Base-by-base conservation (phyloP, 2,329 filamentous ascomycete genomes). In the Aureobasidium sp. region DNA sequence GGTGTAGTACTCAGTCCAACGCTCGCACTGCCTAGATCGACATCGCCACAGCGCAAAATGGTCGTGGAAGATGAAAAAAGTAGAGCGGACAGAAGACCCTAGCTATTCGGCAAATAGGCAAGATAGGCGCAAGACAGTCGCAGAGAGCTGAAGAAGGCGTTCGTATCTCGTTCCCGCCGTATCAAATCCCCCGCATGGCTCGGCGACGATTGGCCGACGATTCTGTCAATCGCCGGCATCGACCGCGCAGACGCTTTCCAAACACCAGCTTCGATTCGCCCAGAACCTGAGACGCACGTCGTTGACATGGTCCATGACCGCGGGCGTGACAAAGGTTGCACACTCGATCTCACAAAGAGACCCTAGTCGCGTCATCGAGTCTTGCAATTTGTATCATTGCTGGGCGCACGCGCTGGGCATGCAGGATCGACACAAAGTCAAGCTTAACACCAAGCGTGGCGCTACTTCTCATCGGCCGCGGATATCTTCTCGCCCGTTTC, bases 341-440 rank as follows among this genome's bases (percentile, higher is more conserved):
- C n/a, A 45, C 29, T 34, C n/a, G 27, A 34, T 36, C 39, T 44
- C 15, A 45, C 27, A 25, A 27, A 57, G 27, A 25, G 17, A 9
- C 25, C 29, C 29, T 42, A 25, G 27, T 31, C 31, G 55, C 55
- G 55, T 58, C 55, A 58, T 58, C 53, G 55, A 58, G 55, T 55
- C 36, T 55, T 42, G 51, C 31, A 11, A 34, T 34, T 34, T 34
- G 31, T 34, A 34, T 34, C 8, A 34, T 34, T 9, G 6, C 55
- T 58, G 55, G 55, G 55, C 55, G 27, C 55, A 48, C 55, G 53
- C 53, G 53, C 53, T 57, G 53, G 39, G 41, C 53, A 45, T 57
- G 53, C 27, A 57, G 53, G 55, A 57, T 57, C 53, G 53, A 36
- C 53, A 57, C 11, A 41, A 47, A 53, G 53, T 58, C 55, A 58